These are phyloP conservation scores for Ramularia collo-cygni DNA, from an alignment of 2,329 filamentous ascomycete genomes.

Conservation along the genomic window DNA sequence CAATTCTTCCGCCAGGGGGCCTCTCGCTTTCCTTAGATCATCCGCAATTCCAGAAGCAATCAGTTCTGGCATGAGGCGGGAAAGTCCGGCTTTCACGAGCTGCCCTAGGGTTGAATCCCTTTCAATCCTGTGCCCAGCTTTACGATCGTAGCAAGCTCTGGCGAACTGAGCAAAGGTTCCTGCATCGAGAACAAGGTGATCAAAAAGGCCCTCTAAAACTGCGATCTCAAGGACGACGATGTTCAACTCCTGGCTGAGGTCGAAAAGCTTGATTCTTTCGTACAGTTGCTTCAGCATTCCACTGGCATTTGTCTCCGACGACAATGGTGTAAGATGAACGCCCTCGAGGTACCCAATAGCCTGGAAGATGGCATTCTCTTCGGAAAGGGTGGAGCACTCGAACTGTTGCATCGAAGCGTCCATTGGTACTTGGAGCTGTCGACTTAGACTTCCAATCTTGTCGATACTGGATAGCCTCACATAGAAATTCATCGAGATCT, in stretches of 20 bases:
- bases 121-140: neutral
- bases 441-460: neutral
- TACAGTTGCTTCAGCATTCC: neutral
- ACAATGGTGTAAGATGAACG: neutral
- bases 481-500: too few species aligned
- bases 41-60: neutral
- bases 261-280: neutral
- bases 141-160: neutral
- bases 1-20: too few species aligned
- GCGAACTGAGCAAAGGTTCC: neutral
- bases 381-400: neutral
- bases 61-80: neutral
- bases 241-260: neutral
- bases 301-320: neutral
- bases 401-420: neutral
- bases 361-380: slow-evolving; percentile 2
- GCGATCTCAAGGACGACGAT: neutral
- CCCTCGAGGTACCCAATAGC: slow-evolving; percentile 3
- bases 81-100: neutral
- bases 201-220: neutral
- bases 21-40: too few species aligned
- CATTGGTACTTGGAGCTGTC: neutral
- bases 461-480: too few species aligned
- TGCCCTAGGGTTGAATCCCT: neutral
- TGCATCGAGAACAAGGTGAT: neutral